phyloP scores from a whole-genome alignment of 345 rosid species.

The Odontarrhena argentea region DNA sequence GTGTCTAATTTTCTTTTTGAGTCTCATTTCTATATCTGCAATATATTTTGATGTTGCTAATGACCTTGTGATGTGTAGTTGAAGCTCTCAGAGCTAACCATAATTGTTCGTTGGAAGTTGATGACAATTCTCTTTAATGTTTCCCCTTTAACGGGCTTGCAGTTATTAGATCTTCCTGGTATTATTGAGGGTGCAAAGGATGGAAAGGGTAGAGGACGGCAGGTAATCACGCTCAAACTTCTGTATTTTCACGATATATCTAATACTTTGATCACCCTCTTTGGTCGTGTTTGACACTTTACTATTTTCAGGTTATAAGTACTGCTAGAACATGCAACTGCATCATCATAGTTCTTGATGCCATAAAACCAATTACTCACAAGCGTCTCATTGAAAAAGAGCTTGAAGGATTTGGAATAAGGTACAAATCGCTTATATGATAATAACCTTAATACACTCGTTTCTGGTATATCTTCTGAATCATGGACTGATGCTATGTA shows the following conservation, averaged over 20 bases:
- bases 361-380: slow-evolving; percentile 98
- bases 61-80: slow-evolving; percentile 11
- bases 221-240: slow-evolving; percentile 49
- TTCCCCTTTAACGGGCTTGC: slow-evolving; percentile 34
- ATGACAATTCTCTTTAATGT: slow-evolving; percentile 2
- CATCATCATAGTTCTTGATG: slow-evolving; percentile 93
- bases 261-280: neutral
- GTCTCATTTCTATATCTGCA: neutral
- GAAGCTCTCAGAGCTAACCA: slow-evolving; percentile 3
- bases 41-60: neutral
- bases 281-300: slow-evolving; percentile 7
- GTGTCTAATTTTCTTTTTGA: slow-evolving; percentile 1
- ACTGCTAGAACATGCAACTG: slow-evolving; percentile 97
- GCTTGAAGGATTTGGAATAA: slow-evolving; percentile 98
- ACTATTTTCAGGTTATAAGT: slow-evolving; percentile 76
- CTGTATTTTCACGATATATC: neutral
- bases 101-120: neutral
- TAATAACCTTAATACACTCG: slow-evolving; percentile 12
- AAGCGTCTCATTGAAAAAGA: slow-evolving; percentile 97
- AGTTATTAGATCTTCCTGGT: slow-evolving; percentile 97
- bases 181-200: slow-evolving; percentile 99
- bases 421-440: slow-evolving; percentile 48
- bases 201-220: slow-evolving; percentile 98
- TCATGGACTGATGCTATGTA: slow-evolving; percentile 42
- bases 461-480: slow-evolving; percentile 8